Evolutionary conservation across 2,329 filamentous ascomycete genomes (phyloP), one percentile per base, ranked within the genome.

Genomic region (Tolypocladium paradoxum): DNA sequence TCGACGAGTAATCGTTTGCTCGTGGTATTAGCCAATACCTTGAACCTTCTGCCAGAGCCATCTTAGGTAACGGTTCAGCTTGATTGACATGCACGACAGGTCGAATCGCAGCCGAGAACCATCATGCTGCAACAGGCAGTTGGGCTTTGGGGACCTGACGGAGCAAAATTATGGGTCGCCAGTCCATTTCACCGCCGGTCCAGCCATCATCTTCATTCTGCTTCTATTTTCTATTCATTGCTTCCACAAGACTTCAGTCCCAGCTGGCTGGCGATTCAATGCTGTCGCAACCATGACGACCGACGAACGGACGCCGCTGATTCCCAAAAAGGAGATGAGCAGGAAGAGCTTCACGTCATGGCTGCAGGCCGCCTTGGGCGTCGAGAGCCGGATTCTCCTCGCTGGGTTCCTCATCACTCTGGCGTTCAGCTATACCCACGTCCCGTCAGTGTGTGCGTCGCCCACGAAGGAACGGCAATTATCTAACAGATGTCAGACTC

Each of bases 351-450:
- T 46, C 43, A 11, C 43, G 7, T 46, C 43, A 31, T 29, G 43
- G 43, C 22, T 50, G 34, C 48, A 5, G 22, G 14, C n/a, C 16
- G 52, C 54, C 11, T 63, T 66, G 3, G 54, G 60, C 36, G 65
- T 70, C 31, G 69, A 71, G 60, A 73, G 77, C 55, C 73, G 75
- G 14, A 73, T 81, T 45, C 66, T 85, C 36, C 61, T 85, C 45
- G 78, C 78, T 53, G 79, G 77, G 7, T 84, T 84, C 60, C 67
- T 85, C 18, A 78, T 84, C 52, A 82, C 75, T 4, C 57, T 76
- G 31, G 71, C 73, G 1, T 75, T 78, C 52, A 73, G 70, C 60
- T 74, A 72, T 58, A 77, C 75, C 0, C 75, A 77, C 51, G 73
- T 77, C 12, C 70, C 75, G 73, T 76, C 62, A 56, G 73, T 67